These are phyloP conservation scores for Taiozyma sp. DNA, from an alignment of 1,139 yeast species.

Conservation along the genomic window DNA sequence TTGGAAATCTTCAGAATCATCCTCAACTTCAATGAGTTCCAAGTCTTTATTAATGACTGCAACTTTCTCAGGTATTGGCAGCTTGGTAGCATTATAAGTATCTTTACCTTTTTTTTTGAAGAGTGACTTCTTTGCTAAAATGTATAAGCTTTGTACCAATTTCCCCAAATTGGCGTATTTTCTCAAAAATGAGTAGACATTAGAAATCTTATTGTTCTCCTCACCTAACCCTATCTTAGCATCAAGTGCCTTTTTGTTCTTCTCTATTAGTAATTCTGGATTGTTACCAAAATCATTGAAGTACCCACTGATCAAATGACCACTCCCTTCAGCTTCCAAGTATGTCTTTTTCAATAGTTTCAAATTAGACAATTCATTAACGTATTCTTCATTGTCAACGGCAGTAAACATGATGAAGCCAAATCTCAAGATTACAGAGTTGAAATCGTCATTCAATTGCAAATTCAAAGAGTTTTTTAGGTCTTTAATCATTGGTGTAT, in stretches of 20 bases:
- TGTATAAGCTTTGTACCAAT: conserved; percentile 13
- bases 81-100: not conserved
- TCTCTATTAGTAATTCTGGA: conserved; percentile 19
- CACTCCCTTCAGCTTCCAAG: conserved; percentile 35
- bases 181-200: conserved; percentile 12
- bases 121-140: not conserved
- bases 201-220: conserved; percentile 1
- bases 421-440: conserved; percentile 50
- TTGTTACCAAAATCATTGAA: conserved; percentile 20
- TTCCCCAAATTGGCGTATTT: conserved; percentile 11
- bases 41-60: not conserved
- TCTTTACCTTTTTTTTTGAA: not conserved
- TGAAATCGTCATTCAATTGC: conserved; percentile 56
- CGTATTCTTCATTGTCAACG: conserved; percentile 61
- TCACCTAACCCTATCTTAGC: not conserved
- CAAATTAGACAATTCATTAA: conserved; percentile 51
- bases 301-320: conserved; percentile 26
- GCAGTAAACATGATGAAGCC: conserved; percentile 62
- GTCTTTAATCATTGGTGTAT: conserved; percentile 41
- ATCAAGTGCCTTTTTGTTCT: conserved; percentile 6
- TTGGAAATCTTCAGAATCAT: conserved; percentile 15
- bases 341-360: conserved; percentile 49
- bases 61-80: not conserved
- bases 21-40: conserved; percentile 7
- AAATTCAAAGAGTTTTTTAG: conserved; percentile 33